Evolutionary conservation across 768 basidiomycete genomes (phyloP).

Genomic region (Lactifluus rugatus): DNA sequence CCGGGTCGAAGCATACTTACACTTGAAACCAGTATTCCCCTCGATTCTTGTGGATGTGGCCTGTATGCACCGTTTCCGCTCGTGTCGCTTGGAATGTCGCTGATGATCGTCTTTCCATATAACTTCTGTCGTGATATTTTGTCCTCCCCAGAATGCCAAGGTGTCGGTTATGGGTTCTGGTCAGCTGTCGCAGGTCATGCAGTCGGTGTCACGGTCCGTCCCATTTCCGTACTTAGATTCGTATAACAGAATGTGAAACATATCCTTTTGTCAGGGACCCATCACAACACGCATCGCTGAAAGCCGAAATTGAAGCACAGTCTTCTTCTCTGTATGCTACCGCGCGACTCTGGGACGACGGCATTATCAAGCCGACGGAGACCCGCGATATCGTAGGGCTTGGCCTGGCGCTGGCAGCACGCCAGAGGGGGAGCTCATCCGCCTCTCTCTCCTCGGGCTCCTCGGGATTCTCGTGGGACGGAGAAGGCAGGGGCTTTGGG

Average conservation of each 20-base stretch:
- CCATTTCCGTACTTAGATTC: not conserved
- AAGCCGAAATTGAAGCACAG: slow-evolving; percentile 79
- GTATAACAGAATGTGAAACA: not conserved
- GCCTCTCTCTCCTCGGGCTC: not conserved
- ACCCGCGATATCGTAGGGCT: slow-evolving; percentile 84
- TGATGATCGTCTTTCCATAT: not conserved
- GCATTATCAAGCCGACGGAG: slow-evolving; percentile 81
- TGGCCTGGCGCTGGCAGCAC: slow-evolving; percentile 69
- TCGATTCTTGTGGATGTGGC: slow-evolving; percentile 98
- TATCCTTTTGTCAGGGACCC: slow-evolving; percentile 50
- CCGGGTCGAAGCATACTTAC: not conserved
- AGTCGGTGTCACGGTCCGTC: slow-evolving; percentile 69
- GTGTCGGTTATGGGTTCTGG: slow-evolving; percentile 94
- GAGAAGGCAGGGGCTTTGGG: slow-evolving; percentile 63
- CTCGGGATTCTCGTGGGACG: slow-evolving; percentile 50
- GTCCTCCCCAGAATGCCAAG: slow-evolving; percentile 65
- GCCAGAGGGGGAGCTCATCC: slow-evolving; percentile 26
- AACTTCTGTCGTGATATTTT: not conserved
- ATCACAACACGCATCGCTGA: slow-evolving; percentile 60
- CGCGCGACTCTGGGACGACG: slow-evolving; percentile 91
- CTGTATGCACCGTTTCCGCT: slow-evolving; percentile 41
- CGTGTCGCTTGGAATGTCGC: slow-evolving; percentile 4
- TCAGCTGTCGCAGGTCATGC: slow-evolving; percentile 90
- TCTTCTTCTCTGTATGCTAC: slow-evolving; percentile 82
- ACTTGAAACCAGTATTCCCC: slow-evolving; percentile 63